Evolutionary conservation across 768 basidiomycete species (phyloP), one percentile per base, ranked within the genome.

Genomic region (Suillus tomentosus): DNA sequence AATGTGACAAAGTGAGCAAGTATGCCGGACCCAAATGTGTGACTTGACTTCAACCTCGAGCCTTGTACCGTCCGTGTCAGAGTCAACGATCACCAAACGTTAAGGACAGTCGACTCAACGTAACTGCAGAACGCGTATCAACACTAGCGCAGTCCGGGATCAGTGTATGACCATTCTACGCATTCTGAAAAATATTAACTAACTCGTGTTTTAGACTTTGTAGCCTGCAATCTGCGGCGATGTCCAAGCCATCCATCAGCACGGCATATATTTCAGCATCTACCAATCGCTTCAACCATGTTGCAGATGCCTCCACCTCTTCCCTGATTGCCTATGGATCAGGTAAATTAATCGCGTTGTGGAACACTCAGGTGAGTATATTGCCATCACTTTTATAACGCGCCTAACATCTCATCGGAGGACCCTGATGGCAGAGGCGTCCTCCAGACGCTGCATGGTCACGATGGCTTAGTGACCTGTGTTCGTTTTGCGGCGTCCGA

Each of bases 381-480:
- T 39, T 63, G 55, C 37, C 13, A 36, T 57, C 47, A 10, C 39
- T 27, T 45, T 47, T 14, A 51, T 15, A 45, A 70, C 51, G 67
- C 48, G 27, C 22, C 42, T 22, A 31, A 40, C 60, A 54, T 66
- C 27, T 67, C 39, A 15, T 51, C 56, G 24, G 66, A 92, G 89
- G 80, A 82, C 63, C 68, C 72, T 17, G 61, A 68, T 13, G 85
- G 86, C 67, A 73, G 72, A 53, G 89, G 91, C 1, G 81, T 96
- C 36, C 78, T 79, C 22, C 77, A 82, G 62, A 96, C 94, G 1
- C 81, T 98, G 7, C 84, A 88, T 1, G 94, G 89, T 4, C 94
- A 96, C 70, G 76, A 84, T 54, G 87, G 86, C 11, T 71, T 85
- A 19, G 85, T 99, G 24, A 95, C 95, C 24, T 90, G 87, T 54